phyloP scores from a whole-genome alignment of 192 early-diverging fungal genomes.

The Podila verticillata region DNA sequence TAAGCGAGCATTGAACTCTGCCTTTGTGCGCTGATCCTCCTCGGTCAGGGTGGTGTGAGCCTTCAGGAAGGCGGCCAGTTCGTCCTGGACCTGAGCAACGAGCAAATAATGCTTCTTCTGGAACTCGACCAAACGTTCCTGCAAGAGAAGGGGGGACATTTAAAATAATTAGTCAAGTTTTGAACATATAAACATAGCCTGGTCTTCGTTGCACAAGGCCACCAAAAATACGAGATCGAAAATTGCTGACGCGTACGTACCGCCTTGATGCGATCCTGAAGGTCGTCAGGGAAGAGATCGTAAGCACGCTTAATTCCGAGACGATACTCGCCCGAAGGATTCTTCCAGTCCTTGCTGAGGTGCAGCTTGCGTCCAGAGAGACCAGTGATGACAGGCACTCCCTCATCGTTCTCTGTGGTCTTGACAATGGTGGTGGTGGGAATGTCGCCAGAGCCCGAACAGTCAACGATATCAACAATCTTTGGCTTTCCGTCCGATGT shows the following conservation, averaged over 20 bases:
- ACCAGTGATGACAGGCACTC: conserved; percentile 65
- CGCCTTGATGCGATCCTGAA: conserved; percentile 58
- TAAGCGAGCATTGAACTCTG: conserved; percentile 72
- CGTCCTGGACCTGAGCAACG: conserved; percentile 53
- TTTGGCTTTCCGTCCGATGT: conserved; percentile 93
- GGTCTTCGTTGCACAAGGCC: not conserved
- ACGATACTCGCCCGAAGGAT: conserved; percentile 86
- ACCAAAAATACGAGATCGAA: not conserved
- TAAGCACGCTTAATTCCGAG: conserved; percentile 82
- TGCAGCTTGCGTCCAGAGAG: conserved; percentile 80
- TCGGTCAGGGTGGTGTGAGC: conserved; percentile 50
- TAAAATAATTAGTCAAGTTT: too few species aligned
- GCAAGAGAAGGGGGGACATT: not conserved
- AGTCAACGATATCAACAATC: conserved; percentile 93
- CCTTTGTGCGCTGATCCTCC: conserved; percentile 52
- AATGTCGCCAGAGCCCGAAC: conserved; percentile 88
- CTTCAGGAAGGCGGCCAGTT: conserved; percentile 59
- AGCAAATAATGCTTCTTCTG: conserved; percentile 56
- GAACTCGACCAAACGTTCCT: conserved; percentile 62
- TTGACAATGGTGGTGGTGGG: conserved; percentile 68
- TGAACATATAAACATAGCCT: too few species aligned
- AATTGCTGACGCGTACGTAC: conserved; percentile 41
- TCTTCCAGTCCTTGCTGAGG: conserved; percentile 76
- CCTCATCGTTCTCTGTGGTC: conserved; percentile 55
- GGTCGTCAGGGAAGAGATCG: conserved; percentile 76